Base-by-base conservation (phyloP, 176 grass and related monocot genomes). In the Cymbopogon citratus region DNA sequence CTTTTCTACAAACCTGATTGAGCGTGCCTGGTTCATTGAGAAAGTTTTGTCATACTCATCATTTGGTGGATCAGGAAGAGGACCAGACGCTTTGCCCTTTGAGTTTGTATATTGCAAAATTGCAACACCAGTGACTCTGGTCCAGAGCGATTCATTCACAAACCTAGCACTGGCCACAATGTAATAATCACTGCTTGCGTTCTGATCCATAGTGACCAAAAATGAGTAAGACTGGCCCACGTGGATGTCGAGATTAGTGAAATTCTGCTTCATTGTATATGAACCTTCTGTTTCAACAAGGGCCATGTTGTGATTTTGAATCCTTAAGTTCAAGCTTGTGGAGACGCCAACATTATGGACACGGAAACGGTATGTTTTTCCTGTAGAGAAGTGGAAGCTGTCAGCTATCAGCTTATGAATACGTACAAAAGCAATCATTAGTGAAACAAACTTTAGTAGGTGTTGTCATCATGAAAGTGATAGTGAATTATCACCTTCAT, bases 211-310 rank as follows among this genome's bases (percentile, higher is more conserved):
- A 15, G 89, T 98, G 63, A 98, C 69, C 72, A 98, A 35, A 84
- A 98, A 98, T 14, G 96, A 98, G 87, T 93, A 95, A 8, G 96
- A 98, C 57, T 98, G 96, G 3, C 96, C 96, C 15, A 98, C 90
- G 34, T 98, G 96, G 45, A 98, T 95, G 39, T 98, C 96, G 3
- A 98, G 89, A 74, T 91, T 98, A 4, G 92, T 87, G 73, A 93
- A 98, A 27, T 93, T 90, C 81, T 93, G 92, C 84, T 93, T 90
- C 88, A 93, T 76, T 10, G 96, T 98, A 73, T 98, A 93, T 46
- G 92, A 91, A 59, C 92, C 96, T 81, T 98, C 96, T 11, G 96
- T 86, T 77, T 98, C 96, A 9, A 82, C 96, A 59, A 98, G 77
- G 25, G 91, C 86, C 71, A 98, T 66, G 76, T 95, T 93, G 85